These are phyloP conservation scores for Apiotrichum gamsii DNA, from an alignment of 1,284 basidiomycete species.

Conservation along the genomic window DNA sequence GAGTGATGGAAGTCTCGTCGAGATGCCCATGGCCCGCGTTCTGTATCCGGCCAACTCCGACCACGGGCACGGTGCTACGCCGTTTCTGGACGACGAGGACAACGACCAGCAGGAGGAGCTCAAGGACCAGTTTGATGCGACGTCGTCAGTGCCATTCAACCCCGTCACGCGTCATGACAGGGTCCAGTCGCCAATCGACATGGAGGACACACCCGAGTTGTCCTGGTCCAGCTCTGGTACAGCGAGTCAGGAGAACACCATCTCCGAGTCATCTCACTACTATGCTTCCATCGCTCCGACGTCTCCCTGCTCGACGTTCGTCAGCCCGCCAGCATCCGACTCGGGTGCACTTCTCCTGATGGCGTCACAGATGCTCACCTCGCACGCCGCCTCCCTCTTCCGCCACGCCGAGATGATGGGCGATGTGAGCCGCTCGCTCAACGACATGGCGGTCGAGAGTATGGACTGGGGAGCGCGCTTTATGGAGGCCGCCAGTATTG, in stretches of 20 bases:
- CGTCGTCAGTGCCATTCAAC: too few species aligned
- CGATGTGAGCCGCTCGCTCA: slow-evolving; percentile 22
- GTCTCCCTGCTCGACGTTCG: slow-evolving; percentile 6
- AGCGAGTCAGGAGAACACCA: slow-evolving; percentile 1
- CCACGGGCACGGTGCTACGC: too few species aligned
- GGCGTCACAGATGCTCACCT: slow-evolving; percentile 31
- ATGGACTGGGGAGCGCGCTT: slow-evolving; percentile 28
- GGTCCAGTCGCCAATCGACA: too few species aligned
- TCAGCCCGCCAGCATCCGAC: background rate
- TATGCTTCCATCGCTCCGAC: background rate
- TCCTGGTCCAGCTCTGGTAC: slow-evolving; percentile 10
- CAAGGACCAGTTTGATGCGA: too few species aligned
- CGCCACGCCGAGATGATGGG: slow-evolving; percentile 22
- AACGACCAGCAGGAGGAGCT: too few species aligned
- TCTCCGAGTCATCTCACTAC: background rate
- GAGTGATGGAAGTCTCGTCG: slow-evolving; percentile 8
- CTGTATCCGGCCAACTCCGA: slow-evolving; percentile 24
- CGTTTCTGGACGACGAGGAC: too few species aligned
- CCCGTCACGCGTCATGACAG: too few species aligned
- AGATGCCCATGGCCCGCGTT: slow-evolving; percentile 1
- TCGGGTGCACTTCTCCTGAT: slow-evolving; percentile 20
- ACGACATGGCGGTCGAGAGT: slow-evolving; percentile 25
- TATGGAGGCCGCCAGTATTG: slow-evolving; percentile 2
- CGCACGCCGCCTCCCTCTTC: slow-evolving; percentile 28
- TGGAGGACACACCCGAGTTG: background rate